Evolutionary conservation across 148 eudicot species (phyloP), one percentile per base, ranked within the genome.

Genomic region (Cornus florida): DNA sequence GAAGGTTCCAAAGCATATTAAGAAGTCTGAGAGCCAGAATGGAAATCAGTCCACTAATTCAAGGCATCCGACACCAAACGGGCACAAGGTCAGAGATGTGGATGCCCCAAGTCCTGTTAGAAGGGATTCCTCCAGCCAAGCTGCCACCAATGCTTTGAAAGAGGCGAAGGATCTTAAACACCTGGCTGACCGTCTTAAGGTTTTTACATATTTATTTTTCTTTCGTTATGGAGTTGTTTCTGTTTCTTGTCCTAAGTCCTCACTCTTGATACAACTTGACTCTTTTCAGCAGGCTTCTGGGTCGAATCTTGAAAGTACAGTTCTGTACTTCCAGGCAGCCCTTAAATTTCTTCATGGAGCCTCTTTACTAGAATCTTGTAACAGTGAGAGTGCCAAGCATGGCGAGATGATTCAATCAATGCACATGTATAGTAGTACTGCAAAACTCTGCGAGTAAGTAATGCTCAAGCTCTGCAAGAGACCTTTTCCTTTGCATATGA

Each of bases 281-380:
- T 80, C 35, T 79, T 66, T 83, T 48, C 66, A 75, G 85, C 90
- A 93, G 98, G 89, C 82, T 83, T 70, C 90, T 83, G 93, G 91
- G 72, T 81, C 99, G 38, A 60, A 72, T 70, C 70, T 71, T 73
- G 99, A 93, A 64, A 89, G 92, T 79, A 91, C 88, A 33, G 89
- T 89, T 33, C 71, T 84, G 72, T 96, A 96, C 82, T 92, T 96
- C 81, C 90, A 96, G 80, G 98, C 99, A 65, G 91, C 92, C 33
- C 90, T 96, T 64, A 96, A 93, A 81, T 96, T 93, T 89, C 99
- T 96, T 66, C 89, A 96, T 83, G 97, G 90, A 77, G 99, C 99
- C 77, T 92, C 94, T 70, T 78, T 96, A 72, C 76, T 96, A 74
- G 99, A 96, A 87, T 88, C 91, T 64, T 78, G 84, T 78, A 88